Evolutionary conservation across 495 filamentous ascomycete genomes (phyloP).

Genomic region (Entonaema liquescens): DNA sequence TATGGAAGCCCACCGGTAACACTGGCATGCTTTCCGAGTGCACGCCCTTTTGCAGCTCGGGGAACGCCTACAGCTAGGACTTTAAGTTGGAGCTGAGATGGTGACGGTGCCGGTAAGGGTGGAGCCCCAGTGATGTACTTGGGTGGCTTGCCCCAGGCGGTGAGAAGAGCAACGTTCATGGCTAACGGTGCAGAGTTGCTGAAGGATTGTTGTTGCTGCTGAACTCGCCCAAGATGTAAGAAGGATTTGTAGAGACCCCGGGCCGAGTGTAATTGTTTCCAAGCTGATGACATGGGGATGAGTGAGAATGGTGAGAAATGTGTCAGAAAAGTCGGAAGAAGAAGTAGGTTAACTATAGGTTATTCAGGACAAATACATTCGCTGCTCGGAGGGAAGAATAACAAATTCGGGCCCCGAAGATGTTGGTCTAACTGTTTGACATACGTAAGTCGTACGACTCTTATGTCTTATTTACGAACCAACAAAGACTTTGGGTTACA

Average conservation of each 20-base stretch:
- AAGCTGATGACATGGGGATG: slow-evolving; percentile 14
- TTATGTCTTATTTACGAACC: background rate
- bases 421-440: background rate
- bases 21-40: slow-evolving; percentile 10
- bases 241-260: slow-evolving; percentile 1
- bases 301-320: background rate
- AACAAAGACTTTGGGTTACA: background rate
- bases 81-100: slow-evolving; percentile 27
- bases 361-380: background rate
- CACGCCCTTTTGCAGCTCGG: slow-evolving; percentile 12
- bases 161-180: slow-evolving; percentile 21
- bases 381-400: background rate
- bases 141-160: slow-evolving; percentile 24
- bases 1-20: slow-evolving; percentile 12
- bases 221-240: background rate
- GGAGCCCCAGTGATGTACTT: slow-evolving; percentile 7
- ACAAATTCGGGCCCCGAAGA: background rate
- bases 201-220: slow-evolving; percentile 1
- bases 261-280: slow-evolving; percentile 5
- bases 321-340: background rate
- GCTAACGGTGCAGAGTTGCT: background rate
- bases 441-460: background rate
- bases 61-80: slow-evolving; percentile 24
- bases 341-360: background rate
- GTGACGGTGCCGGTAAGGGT: slow-evolving; percentile 14